A percentile compares a stretch with the other conserved stretches of the same genome.
Conservation (phyloP, 257 asterid genomes). For the Penstemon davidsonii region DNA sequence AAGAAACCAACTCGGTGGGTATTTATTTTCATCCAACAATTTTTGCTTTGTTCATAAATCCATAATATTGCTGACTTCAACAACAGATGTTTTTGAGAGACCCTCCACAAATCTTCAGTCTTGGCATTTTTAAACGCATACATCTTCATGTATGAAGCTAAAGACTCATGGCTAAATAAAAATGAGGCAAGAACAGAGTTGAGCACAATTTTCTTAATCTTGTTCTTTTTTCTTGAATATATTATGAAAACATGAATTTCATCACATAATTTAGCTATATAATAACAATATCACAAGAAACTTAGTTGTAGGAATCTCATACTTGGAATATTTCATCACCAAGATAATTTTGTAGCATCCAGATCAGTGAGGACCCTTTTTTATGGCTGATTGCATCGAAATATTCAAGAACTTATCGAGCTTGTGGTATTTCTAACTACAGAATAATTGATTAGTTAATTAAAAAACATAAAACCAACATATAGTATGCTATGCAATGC, state of each 20-base stretch:
- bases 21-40: constrained; percentile 43
- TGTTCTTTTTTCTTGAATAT: no score
- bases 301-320: neutral
- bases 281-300: neutral
- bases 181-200: neutral
- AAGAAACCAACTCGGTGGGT: constrained; percentile 43
- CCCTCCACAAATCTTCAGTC: constrained; percentile 37
- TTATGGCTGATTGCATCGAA: constrained; percentile 42
- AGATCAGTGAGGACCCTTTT: constrained; percentile 42
- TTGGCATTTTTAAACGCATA: no score
- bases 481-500: no score
- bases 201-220: no score
- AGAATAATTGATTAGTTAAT: neutral
- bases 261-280: no score
- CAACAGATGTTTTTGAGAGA: constrained; percentile 40
- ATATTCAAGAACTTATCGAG: constrained; percentile 39
- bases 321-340: constrained; percentile 7
- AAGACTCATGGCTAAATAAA: constrained; percentile 33
- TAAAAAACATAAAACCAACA: neutral
- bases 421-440: no score
- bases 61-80: constrained; percentile 37
- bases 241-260: no score
- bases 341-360: constrained; percentile 40
- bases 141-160: no score
- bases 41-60: constrained; percentile 43